Evolutionary conservation across 2,329 filamentous ascomycete genomes (phyloP).

Genomic region (Neonectria neomacrospora): DNA sequence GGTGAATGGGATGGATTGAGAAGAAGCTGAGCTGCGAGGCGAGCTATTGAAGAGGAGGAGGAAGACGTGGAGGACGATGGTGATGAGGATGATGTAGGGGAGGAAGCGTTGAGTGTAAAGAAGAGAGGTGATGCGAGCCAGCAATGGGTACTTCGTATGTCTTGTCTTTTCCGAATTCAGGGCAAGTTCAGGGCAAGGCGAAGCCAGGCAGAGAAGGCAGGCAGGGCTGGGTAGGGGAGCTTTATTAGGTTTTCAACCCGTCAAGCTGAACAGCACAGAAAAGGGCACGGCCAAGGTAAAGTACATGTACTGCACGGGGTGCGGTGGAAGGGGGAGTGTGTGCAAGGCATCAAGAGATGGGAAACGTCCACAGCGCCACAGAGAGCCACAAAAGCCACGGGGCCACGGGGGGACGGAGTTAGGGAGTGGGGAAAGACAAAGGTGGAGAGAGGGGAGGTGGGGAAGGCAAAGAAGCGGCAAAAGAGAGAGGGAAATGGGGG

Average conservation of each 20-base stretch:
- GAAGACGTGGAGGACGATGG: neutral
- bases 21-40: neutral
- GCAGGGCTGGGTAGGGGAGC: constrained; percentile 6
- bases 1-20: neutral
- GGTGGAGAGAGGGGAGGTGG: neutral
- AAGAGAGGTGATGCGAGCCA: neutral
- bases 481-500: neutral
- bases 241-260: constrained; percentile 24
- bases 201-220: neutral
- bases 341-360: neutral
- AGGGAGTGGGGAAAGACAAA: neutral
- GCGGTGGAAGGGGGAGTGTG: neutral
- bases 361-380: neutral
- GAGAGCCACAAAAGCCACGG: constrained; percentile 2
- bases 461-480: neutral
- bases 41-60: neutral
- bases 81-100: neutral
- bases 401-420: neutral
- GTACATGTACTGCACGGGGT: neutral
- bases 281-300: neutral
- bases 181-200: constrained; percentile 1
- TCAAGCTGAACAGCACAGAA: neutral
- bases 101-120: neutral
- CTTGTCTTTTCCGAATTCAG: neutral
- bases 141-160: neutral